A percentile compares a stretch with the other conserved stretches of the same genome.
Evolutionary conservation across 2,329 filamentous ascomycete species (phyloP).

Genomic region (Cladosporium sp.): DNA sequence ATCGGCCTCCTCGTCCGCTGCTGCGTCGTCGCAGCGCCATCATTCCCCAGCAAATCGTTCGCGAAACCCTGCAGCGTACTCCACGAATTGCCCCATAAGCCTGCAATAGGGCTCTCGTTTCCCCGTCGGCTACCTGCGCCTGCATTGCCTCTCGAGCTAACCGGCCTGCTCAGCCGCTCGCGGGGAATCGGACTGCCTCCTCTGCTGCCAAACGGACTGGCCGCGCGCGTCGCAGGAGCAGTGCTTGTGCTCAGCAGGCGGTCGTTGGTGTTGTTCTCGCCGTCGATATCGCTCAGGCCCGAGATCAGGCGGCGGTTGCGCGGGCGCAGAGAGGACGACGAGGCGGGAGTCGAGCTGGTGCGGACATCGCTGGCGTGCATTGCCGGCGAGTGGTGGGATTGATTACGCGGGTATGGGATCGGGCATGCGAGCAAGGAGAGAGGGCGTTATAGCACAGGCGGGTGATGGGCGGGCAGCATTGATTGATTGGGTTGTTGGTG

Average conservation of each 20-base stretch:
- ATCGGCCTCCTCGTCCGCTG: constrained; percentile 37
- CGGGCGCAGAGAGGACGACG: constrained; percentile 48
- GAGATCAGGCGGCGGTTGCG: constrained; percentile 52
- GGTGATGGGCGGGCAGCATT: constrained; percentile 19
- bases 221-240: constrained; percentile 31
- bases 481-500: not conserved
- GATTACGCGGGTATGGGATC: not conserved
- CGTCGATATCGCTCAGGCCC: constrained; percentile 48
- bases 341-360: constrained; percentile 39
- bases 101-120: constrained; percentile 38
- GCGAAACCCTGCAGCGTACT: constrained; percentile 52
- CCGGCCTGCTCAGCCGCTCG: constrained; percentile 16
- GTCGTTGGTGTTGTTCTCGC: constrained; percentile 35
- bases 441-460: not conserved
- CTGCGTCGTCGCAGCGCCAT: constrained; percentile 27
- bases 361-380: constrained; percentile 37
- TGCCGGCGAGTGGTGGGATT: constrained; percentile 25
- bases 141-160: constrained; percentile 19
- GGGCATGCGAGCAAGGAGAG: not conserved
- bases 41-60: constrained; percentile 50
- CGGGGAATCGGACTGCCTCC: constrained; percentile 21
- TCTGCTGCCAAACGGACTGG: constrained; percentile 15
- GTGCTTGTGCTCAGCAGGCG: constrained; percentile 35
- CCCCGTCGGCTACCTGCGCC: constrained; percentile 4
- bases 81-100: constrained; percentile 53